Percentiles rank a stretch among this genome's conserved stretches.
Evolutionary conservation across 2,329 filamentous ascomycete species (phyloP).

Genomic region (Verticillium albo-atrum): DNA sequence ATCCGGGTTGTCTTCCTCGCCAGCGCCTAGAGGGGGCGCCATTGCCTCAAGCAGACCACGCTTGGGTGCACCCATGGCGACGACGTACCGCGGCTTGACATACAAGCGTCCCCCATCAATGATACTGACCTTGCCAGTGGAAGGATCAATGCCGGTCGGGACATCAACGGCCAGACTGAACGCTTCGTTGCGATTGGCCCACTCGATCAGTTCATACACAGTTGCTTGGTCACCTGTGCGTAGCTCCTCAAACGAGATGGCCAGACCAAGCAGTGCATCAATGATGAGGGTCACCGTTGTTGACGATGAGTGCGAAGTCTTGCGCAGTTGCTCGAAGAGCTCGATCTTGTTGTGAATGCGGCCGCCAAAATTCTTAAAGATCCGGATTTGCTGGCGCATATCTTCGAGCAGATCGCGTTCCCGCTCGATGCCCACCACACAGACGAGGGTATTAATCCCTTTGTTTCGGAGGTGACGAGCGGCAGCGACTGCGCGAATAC

Average conservation of each 20-base stretch:
- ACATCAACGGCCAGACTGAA: constrained; percentile 85
- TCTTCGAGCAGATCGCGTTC: constrained; percentile 77
- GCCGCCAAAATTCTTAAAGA: constrained; percentile 81
- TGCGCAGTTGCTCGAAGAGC: constrained; percentile 56
- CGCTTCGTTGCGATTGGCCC: constrained; percentile 84
- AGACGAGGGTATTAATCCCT: constrained; percentile 74
- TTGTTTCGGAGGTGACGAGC: constrained; percentile 84
- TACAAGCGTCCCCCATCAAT: constrained; percentile 76
- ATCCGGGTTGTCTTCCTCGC: constrained; percentile 9
- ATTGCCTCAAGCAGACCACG: constrained; percentile 77
- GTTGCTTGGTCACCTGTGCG: constrained; percentile 76
- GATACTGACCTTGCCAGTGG: constrained; percentile 61
- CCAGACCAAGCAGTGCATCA: constrained; percentile 82
- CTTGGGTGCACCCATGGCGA: constrained; percentile 83
- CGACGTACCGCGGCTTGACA: constrained; percentile 75
- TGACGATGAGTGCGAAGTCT: constrained; percentile 21
- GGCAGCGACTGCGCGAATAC: constrained; percentile 78
- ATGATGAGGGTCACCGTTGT: constrained; percentile 71
- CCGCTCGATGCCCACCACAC: constrained; percentile 78
- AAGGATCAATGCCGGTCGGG: constrained; percentile 81
- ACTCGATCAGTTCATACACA: constrained; percentile 86
- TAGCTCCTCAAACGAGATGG: constrained; percentile 84
- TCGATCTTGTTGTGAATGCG: constrained; percentile 60
- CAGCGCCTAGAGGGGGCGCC: constrained; percentile 31
- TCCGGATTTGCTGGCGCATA: constrained; percentile 73